These are phyloP conservation scores for Teunomyces aglyptinius DNA, from an alignment of 805 yeast species.

Conservation along the genomic window DNA sequence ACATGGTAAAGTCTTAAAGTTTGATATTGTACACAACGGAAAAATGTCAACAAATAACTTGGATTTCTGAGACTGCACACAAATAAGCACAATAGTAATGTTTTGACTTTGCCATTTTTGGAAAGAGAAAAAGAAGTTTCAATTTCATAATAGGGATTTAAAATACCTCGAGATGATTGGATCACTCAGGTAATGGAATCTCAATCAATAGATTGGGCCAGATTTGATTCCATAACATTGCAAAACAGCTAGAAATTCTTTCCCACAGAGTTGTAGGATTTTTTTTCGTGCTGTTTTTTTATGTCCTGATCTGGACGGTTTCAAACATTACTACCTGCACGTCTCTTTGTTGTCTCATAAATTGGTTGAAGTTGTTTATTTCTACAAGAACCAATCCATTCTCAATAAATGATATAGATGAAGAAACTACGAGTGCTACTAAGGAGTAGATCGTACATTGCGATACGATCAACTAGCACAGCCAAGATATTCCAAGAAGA, in stretches of 20 bases:
- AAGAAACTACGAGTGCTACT: not conserved
- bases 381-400: not conserved
- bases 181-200: not conserved
- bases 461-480: not conserved
- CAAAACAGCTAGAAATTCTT: not conserved
- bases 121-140: not conserved
- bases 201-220: not conserved
- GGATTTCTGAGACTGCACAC: not conserved
- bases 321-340: not conserved
- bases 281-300: not conserved
- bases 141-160: not conserved
- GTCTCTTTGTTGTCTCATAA: not conserved
- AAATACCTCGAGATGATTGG: not conserved
- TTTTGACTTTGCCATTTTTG: conserved; percentile 5
- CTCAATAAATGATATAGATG: not conserved
- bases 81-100: not conserved
- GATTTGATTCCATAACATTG: not conserved
- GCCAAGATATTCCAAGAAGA: not conserved
- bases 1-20: conserved; percentile 20
- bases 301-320: conserved; percentile 4
- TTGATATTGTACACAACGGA: conserved; percentile 5
- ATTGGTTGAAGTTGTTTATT: not conserved
- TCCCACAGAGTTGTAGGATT: not conserved
- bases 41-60: conserved; percentile 1
- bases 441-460: not conserved